Percentiles rank a stretch among this genome's conserved stretches.
Conservation (phyloP, 345 rosid genomes). For the Firmiana major region DNA sequence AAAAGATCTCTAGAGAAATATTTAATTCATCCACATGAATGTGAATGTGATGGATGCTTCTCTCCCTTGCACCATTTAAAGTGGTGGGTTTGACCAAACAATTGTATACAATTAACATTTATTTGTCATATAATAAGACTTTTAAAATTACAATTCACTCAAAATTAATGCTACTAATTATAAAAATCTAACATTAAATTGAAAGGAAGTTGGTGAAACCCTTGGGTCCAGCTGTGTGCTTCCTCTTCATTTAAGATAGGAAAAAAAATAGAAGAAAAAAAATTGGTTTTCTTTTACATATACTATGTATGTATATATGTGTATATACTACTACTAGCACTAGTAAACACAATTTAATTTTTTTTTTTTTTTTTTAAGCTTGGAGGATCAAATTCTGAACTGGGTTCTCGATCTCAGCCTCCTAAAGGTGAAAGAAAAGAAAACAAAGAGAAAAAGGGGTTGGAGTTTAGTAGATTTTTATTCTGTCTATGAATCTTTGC, state of each 20-base stretch:
- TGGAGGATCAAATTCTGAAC: constrained; percentile 24
- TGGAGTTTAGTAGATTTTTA: background rate
- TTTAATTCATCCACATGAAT: constrained; percentile 9
- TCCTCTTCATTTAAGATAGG: background rate
- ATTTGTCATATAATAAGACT: constrained; percentile 13
- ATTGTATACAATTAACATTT: background rate
- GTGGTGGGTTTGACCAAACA: constrained; percentile 22
- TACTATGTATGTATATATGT: too few relatives aligned
- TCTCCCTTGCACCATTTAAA: constrained; percentile 4
- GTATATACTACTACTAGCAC: background rate
- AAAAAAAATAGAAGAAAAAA: background rate
- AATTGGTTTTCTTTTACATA: background rate
- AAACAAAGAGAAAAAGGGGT: background rate
- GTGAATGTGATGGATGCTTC: background rate
- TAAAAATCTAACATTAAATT: background rate
- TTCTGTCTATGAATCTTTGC: constrained; percentile 29
- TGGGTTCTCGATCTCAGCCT: constrained; percentile 21
- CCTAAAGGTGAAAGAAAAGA: background rate
- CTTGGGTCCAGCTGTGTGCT: background rate
- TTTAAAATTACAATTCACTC: background rate
- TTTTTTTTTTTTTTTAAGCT: background rate
- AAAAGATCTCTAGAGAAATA: background rate
- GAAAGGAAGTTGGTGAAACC: background rate
- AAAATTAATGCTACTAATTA: background rate
- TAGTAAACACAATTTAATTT: background rate